These are phyloP conservation scores for Entoloma clypeatum DNA, from an alignment of 1,284 basidiomycete genomes.

Conservation along the genomic window DNA sequence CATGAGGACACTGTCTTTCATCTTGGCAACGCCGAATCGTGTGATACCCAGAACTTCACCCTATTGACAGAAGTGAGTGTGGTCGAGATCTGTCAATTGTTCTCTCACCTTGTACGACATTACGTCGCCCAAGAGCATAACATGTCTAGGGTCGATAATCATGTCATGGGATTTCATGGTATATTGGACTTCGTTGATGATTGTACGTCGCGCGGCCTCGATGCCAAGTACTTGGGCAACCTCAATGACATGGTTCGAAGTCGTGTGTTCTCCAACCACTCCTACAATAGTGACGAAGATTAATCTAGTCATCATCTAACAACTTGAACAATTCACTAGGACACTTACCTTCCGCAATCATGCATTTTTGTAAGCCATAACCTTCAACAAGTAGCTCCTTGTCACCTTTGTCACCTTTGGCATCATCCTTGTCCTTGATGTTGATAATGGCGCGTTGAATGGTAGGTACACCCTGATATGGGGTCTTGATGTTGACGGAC, in stretches of 20 bases:
- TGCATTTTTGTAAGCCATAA: constrained; percentile 96
- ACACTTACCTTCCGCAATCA: constrained; percentile 92
- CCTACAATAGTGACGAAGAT: constrained; percentile 42
- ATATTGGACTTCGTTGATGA: constrained; percentile 96
- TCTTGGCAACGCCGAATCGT: constrained; percentile 99
- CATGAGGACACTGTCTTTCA: constrained; percentile 99
- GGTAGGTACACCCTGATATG: constrained; percentile 68
- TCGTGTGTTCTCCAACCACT: constrained; percentile 88
- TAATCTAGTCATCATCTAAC: constrained; percentile 1
- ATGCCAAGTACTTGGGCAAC: constrained; percentile 94
- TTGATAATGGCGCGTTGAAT: constrained; percentile 92
- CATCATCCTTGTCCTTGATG: constrained; percentile 80
- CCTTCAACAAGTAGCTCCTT: constrained; percentile 93
- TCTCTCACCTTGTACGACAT: constrained; percentile 91
- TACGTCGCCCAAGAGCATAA: constrained; percentile 97
- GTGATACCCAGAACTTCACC: constrained; percentile 99
- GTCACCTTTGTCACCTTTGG: constrained; percentile 73
- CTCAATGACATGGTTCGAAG: constrained; percentile 98
- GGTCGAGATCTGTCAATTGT: constrained; percentile 3
- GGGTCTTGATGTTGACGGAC: not conserved
- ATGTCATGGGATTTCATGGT: constrained; percentile 98
- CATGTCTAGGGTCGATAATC: constrained; percentile 98
- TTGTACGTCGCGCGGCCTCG: constrained; percentile 92
- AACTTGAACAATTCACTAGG: not conserved
- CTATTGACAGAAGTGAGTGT: constrained; percentile 35